Base-by-base conservation (phyloP, 345 rosid genomes). In the Hevea brasiliensis region DNA sequence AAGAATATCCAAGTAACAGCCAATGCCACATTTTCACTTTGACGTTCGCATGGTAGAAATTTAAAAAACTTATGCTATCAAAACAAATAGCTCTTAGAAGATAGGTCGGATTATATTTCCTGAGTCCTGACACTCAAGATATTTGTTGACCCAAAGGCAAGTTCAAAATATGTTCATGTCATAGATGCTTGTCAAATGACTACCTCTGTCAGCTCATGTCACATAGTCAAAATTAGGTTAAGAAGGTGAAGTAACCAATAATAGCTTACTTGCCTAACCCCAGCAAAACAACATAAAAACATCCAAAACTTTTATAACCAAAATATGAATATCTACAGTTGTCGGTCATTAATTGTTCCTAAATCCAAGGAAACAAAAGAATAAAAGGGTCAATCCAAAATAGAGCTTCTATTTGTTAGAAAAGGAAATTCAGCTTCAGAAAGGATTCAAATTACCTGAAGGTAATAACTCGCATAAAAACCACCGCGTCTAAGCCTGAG, bases 401-500 rank as follows among this genome's bases (percentile, higher is more conserved):
- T 51, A 24, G n/a, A 56, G 60, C 65, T 23, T n/a, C 27, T 40
- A 13, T 68, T 20, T 37, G 27, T 32, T 68, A 32, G 24, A 17
- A 20, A 32, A 68, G 42, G 61, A 15, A 68, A 53, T 11, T 21
- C 40, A 23, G 45, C 56, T 70, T 57, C 21, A 56, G 45, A 21
- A 40, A 63, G 61, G 24, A 61, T 24, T 27, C 11, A n/a, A 77
- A 60, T 72, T 74, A 94, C 98, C 95, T 84, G 83, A 94, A 94
- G 61, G 87, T 88, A 45, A 94, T 92, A 73, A 85, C 58, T 54
- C 92, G 90, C 95, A 90, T 88, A 53, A 84, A 94, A 13, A 94
- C 97, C 1, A 94, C 87, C 9, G 90, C 97, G 45, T 92, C 97
- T 48, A 94, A 70, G 78, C 98, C 97, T n/a, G 96, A 82, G 13